phyloP scores from a whole-genome alignment of 78 protist species.

The Planoprotostelium fungivorum region DNA sequence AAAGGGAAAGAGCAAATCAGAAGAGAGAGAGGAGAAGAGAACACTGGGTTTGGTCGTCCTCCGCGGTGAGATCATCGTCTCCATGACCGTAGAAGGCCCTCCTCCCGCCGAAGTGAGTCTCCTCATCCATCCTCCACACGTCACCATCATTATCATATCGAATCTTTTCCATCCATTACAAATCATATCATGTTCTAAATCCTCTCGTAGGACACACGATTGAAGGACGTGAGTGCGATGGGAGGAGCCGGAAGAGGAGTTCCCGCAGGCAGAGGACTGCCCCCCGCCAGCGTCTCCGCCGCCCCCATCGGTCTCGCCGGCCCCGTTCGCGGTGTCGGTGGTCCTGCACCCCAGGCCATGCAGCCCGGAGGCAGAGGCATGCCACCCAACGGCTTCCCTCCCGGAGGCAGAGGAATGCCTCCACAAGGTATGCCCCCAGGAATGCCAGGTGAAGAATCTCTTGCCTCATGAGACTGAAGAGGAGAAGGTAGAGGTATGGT shows the following conservation, averaged over 20 bases:
- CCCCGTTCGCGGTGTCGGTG: conserved; percentile 82
- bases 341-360: conserved; percentile 70
- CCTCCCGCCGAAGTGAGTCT: conserved; percentile 78
- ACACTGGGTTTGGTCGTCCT: conserved; percentile 87
- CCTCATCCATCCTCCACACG: too few relatives aligned
- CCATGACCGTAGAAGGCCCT: conserved; percentile 88
- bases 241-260: conserved; percentile 72
- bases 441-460: not conserved
- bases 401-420: not conserved
- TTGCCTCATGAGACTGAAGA: not conserved
- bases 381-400: conserved; percentile 6
- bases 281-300: not conserved
- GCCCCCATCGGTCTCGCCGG: conserved; percentile 75
- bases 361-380: conserved; percentile 33
- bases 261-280: conserved; percentile 9
- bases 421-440: not conserved
- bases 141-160: too few relatives aligned
- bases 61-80: conserved; percentile 93
- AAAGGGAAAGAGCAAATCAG: conserved; percentile 48
- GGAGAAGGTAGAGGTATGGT: not conserved
- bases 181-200: not conserved
- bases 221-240: conserved; percentile 24
- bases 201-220: not conserved
- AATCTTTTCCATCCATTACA: not conserved
- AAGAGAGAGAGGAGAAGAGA: conserved; percentile 73